Conservation (phyloP, 495 filamentous ascomycete genomes). For the Hypoxylon fuscum region DNA sequence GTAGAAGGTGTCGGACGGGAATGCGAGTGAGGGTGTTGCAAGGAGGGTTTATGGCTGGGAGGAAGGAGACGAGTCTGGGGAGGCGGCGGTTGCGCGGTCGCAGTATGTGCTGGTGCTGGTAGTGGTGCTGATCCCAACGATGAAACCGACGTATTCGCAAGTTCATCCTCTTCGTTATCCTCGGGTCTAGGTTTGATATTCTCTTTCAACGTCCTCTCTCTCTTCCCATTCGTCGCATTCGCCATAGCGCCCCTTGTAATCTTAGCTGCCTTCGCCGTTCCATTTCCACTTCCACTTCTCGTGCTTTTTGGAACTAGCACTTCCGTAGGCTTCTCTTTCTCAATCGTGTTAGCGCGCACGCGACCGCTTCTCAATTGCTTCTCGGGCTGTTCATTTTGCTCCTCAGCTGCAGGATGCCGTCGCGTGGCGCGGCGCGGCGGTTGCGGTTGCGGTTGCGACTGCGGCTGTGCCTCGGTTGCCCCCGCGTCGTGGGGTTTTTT, state of each 20-base stretch:
- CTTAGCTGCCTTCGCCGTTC: slow-evolving; percentile 30
- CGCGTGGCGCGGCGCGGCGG: slow-evolving; percentile 56
- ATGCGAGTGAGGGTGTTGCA: slow-evolving; percentile 32
- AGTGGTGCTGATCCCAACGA: not conserved
- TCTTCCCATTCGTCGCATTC: not conserved
- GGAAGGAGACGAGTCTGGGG: slow-evolving; percentile 26
- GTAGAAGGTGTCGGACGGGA: slow-evolving; percentile 17
- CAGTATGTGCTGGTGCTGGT: not conserved
- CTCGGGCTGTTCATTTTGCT: too few species aligned
- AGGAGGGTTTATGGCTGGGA: slow-evolving; percentile 34
- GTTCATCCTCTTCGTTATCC: slow-evolving; percentile 2
- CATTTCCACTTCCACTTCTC: too few species aligned
- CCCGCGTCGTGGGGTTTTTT: slow-evolving; percentile 47
- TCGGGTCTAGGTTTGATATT: slow-evolving; percentile 20
- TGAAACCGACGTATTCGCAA: not conserved
- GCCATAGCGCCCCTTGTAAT: not conserved
- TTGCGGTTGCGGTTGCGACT: too few species aligned
- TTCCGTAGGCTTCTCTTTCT: slow-evolving; percentile 2
- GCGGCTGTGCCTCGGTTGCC: slow-evolving; percentile 20
- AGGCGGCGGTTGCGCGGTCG: slow-evolving; percentile 7
- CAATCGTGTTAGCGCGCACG: slow-evolving; percentile 33
- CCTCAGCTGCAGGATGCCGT: slow-evolving; percentile 48
- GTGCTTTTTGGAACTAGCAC: not conserved
- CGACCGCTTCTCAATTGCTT: slow-evolving; percentile 48
- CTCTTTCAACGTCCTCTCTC: slow-evolving; percentile 18